Evolutionary conservation across 1,284 basidiomycete species (phyloP).

Genomic region (Ganoderma lingzhi): DNA sequence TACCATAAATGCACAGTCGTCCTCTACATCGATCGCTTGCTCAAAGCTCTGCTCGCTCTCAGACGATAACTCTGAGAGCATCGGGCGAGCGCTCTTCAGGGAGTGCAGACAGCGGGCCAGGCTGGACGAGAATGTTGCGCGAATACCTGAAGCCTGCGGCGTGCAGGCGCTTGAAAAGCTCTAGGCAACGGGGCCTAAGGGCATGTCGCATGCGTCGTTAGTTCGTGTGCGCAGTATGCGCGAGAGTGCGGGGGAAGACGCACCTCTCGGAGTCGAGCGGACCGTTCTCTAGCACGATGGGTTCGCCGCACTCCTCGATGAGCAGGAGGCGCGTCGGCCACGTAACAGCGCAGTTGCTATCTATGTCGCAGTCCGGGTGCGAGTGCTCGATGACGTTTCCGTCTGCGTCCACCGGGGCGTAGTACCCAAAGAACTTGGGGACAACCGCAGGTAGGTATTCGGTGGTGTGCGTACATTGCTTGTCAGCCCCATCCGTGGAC

Average conservation of each 20-base stretch:
- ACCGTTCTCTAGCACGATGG: conserved; percentile 32
- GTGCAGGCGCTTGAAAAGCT: conserved; percentile 50
- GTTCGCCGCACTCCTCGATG: conserved; percentile 55
- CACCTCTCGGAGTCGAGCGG: background rate
- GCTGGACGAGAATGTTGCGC: conserved; percentile 55
- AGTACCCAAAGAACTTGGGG: conserved; percentile 63
- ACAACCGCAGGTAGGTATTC: conserved; percentile 44
- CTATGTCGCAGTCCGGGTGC: background rate
- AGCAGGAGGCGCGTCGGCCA: conserved; percentile 52
- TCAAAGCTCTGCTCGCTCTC: background rate
- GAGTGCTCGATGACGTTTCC: background rate
- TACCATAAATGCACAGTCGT: background rate
- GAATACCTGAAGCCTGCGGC: conserved; percentile 44
- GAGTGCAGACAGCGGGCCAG: conserved; percentile 48
- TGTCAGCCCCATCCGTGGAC: too few relatives aligned
- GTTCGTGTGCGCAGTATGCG: background rate
- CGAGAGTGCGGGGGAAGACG: background rate
- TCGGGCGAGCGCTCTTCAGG: conserved; percentile 34
- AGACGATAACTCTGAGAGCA: conserved; percentile 5
- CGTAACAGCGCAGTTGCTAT: conserved; percentile 1
- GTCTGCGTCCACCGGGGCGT: conserved; percentile 43
- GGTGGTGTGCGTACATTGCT: too few relatives aligned
- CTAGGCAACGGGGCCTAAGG: conserved; percentile 46
- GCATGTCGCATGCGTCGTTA: background rate
- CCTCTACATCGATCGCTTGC: background rate